A percentile compares a stretch with the other conserved stretches of the same genome.
phyloP scores from a whole-genome alignment of 1,284 basidiomycete species.

The Apiotrichum laibachii region DNA sequence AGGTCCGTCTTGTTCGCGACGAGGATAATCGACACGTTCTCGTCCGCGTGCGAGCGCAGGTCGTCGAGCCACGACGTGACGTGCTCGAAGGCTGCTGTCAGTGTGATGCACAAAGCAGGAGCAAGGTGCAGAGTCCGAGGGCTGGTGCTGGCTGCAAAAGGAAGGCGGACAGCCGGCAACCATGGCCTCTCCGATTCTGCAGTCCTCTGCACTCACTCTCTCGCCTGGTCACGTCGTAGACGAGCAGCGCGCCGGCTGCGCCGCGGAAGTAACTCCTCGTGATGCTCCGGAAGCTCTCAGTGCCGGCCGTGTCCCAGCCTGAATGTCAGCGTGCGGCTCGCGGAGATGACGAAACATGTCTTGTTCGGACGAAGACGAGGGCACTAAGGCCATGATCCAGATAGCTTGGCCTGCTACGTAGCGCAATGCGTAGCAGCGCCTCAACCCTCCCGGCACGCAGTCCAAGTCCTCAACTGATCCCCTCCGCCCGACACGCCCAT shows the following conservation, averaged over 20 bases:
- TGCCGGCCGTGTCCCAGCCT: constrained; percentile 51
- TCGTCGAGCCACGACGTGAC: constrained; percentile 46
- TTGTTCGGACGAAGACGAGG: too few relatives aligned
- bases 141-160: too few relatives aligned
- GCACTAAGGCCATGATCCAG: too few relatives aligned
- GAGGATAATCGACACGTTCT: constrained; percentile 46
- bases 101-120: neutral
- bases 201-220: constrained; percentile 34
- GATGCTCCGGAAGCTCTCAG: constrained; percentile 58
- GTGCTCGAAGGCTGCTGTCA: constrained; percentile 41
- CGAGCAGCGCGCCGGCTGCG: constrained; percentile 84
- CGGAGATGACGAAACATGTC: too few relatives aligned
- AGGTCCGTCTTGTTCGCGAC: constrained; percentile 50
- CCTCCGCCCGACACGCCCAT: too few relatives aligned
- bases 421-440: too few relatives aligned
- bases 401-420: too few relatives aligned
- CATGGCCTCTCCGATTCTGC: too few relatives aligned
- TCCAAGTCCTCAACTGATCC: too few relatives aligned
- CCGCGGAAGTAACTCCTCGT: constrained; percentile 94
- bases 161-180: neutral
- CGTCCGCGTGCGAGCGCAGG: constrained; percentile 42
- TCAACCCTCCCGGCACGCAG: too few relatives aligned
- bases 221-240: constrained; percentile 89
- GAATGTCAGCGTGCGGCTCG: constrained; percentile 8
- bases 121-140: too few relatives aligned